Conservation (phyloP, 116 monocot species). For the Phalaenopsis hybrid region DNA sequence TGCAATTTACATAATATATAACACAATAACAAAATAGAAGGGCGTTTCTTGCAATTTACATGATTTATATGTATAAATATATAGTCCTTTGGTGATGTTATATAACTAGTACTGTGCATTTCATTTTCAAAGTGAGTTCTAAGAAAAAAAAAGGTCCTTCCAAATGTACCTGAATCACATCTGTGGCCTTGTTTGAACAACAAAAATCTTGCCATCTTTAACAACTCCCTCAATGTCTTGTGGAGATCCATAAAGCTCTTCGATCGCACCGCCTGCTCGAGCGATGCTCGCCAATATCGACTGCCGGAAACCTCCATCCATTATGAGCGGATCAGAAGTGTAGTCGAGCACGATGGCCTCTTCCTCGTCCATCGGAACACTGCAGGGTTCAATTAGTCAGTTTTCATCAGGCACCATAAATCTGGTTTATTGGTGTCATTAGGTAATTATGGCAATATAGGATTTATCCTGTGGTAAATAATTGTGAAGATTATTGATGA, state of each 20-base stretch:
- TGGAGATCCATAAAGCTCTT: conserved; percentile 70
- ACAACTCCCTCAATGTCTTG: conserved; percentile 96
- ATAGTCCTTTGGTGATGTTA: neutral
- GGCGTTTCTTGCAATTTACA: too few species aligned
- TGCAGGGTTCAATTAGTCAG: conserved; percentile 14
- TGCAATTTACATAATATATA: too few species aligned
- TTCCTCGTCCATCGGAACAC: conserved; percentile 90
- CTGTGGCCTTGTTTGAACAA: conserved; percentile 97
- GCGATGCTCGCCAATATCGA: conserved; percentile 70
- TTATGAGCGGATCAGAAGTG: conserved; percentile 61
- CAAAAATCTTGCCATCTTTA: conserved; percentile 84
- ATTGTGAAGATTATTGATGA: too few species aligned
- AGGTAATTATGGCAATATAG: too few species aligned
- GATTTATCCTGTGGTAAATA: too few species aligned
- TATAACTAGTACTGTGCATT: neutral
- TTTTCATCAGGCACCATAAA: neutral
- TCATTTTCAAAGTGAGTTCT: neutral
- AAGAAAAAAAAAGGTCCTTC: neutral
- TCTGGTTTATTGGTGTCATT: neutral
- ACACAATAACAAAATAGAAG: too few species aligned
- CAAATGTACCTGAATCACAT: conserved; percentile 36
- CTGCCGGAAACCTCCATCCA: conserved; percentile 45
- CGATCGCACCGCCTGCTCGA: conserved; percentile 51
- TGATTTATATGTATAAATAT: too few species aligned
- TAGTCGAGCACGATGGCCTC: conserved; percentile 83